Percentiles rank a stretch among this genome's conserved stretches.
Conservation (phyloP, 1,284 basidiomycete species). For the Psilocybe mexicana region DNA sequence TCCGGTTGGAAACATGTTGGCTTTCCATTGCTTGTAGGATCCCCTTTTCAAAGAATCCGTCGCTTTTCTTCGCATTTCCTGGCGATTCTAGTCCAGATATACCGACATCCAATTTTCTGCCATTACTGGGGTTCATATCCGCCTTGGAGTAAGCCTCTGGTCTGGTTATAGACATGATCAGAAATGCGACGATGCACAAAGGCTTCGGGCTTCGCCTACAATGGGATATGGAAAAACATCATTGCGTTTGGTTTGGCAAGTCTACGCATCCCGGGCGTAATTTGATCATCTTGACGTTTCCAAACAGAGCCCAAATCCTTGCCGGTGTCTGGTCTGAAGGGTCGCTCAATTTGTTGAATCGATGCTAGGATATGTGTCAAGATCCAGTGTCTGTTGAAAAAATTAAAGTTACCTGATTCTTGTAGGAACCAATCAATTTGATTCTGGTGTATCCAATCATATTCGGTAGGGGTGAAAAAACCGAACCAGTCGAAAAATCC, state of each 20-base stretch:
- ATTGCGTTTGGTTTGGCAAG: slow-evolving; percentile 89
- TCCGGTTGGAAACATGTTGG: slow-evolving; percentile 51
- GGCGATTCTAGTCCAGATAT: slow-evolving; percentile 55
- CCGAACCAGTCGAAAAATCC: slow-evolving; percentile 61
- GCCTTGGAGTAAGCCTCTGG: slow-evolving; percentile 61
- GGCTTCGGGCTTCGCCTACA: slow-evolving; percentile 52
- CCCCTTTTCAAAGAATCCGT: slow-evolving; percentile 81
- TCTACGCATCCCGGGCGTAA: slow-evolving; percentile 52
- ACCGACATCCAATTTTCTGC: slow-evolving; percentile 67
- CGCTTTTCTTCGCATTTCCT: slow-evolving; percentile 71
- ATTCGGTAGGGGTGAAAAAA: slow-evolving; percentile 63
- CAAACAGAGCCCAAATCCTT: slow-evolving; percentile 70
- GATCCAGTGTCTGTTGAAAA: background rate
- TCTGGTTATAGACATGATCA: slow-evolving; percentile 33
- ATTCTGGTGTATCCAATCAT: slow-evolving; percentile 79
- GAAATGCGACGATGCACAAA: background rate
- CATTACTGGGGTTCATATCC: slow-evolving; percentile 59
- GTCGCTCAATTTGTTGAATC: slow-evolving; percentile 74
- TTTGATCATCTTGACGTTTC: slow-evolving; percentile 56
- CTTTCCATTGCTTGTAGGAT: slow-evolving; percentile 69
- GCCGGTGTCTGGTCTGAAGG: slow-evolving; percentile 74
- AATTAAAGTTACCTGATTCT: slow-evolving; percentile 55
- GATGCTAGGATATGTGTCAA: slow-evolving; percentile 33
- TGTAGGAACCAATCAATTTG: slow-evolving; percentile 90
- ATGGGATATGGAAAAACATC: slow-evolving; percentile 95